Base-by-base conservation (phyloP, 2,329 filamentous ascomycete species). In the Dactylellina drechsleri region DNA sequence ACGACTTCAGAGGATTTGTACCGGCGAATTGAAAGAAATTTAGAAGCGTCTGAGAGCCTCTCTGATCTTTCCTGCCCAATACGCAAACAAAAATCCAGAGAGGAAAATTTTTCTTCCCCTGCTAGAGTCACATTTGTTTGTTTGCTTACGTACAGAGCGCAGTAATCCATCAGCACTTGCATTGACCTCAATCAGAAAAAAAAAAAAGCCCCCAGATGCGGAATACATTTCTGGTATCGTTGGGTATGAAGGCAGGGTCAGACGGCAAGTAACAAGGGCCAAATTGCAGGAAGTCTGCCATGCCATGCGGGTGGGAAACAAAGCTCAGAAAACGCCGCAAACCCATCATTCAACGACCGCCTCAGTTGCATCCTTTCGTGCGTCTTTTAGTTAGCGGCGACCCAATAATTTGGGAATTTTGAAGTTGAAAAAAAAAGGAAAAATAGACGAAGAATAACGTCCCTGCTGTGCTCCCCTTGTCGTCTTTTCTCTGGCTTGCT, bases 321-420 rank as follows among this genome's bases (percentile, higher is more conserved):
- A 53, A 36, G n/a, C 12, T 16, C 64, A 56, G 53, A 68, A 75
- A 75, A 75, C 71, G 71, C 64, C 71, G 67, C 71, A 75, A 67
- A 52, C 41, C 70, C 56, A 28, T 47, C 2, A 4, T 36, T 36
- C 6, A 36, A 36, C 31, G 6, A 36, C 31, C 31, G 71, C 64
- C 68, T 68, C 64, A 18, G 52, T 18, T 64, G 64, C 64, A 75
- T 75, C 64, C 64, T 68, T 65, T 75, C 52, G 62, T 75, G 71
- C 71, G 64, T 65, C 64, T 75, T 74, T 57, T 68, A 36, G 31
- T 36, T 74, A 75, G 71, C 71, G 71, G 71, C 64, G 57, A 64
- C 64, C 64, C 71, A 54, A 54, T 67, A 75, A 40, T 67, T 75
- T 54, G 71, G 64, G 64, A 68, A 58, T 60, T 36, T 7, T 31